Evolutionary conservation across 169 alveolate species (phyloP).

Genomic region (Pseudocohnilembus persalinus): DNA sequence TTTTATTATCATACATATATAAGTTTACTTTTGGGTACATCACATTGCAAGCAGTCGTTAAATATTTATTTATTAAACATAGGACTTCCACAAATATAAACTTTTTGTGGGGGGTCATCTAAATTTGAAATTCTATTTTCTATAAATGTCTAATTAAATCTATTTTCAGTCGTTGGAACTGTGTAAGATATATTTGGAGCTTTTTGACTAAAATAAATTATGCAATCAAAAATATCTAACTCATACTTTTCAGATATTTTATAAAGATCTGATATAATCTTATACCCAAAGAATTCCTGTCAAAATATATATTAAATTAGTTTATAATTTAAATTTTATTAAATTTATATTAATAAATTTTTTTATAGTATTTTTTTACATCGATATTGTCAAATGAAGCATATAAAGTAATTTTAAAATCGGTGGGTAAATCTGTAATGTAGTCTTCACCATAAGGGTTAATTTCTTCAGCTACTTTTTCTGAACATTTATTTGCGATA

Average conservation of each 20-base stretch:
- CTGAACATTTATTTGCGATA: neutral
- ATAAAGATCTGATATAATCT: constrained; percentile 3
- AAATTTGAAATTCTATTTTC: neutral
- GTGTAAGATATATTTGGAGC: neutral
- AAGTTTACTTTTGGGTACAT: neutral
- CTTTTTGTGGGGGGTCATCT: neutral
- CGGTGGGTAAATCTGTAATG: neutral
- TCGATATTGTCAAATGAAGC: neutral
- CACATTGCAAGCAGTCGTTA: neutral
- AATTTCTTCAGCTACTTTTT: constrained; percentile 3
- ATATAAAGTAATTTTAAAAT: constrained; percentile 15
- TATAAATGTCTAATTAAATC: neutral
- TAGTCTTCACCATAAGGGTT: constrained; percentile 19
- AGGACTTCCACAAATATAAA: constrained; percentile 22
- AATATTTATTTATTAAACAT: constrained; percentile 1
- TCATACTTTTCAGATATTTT: neutral
- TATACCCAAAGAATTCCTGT: constrained; percentile 10
- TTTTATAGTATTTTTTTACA: no score
- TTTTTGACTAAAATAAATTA: neutral
- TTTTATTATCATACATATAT: no score
- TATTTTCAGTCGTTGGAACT: neutral
- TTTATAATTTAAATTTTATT: no score
- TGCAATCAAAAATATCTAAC: neutral
- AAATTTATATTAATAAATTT: no score
- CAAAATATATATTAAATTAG: no score